Evolutionary conservation across 148 eudicot genomes (phyloP), one percentile per base, ranked within the genome.

Genomic region (Gaultheria prostrata): DNA sequence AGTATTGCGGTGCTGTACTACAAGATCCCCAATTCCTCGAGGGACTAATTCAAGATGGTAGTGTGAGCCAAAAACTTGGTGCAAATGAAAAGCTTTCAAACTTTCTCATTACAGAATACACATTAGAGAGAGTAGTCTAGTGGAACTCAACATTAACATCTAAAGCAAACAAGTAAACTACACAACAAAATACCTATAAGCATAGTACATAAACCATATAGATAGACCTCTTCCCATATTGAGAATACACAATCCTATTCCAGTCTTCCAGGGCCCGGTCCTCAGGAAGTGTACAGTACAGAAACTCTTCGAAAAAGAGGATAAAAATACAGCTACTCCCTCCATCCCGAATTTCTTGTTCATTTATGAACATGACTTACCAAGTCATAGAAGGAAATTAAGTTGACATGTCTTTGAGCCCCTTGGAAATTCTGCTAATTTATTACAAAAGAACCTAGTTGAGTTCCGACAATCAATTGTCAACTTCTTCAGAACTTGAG

Each of bases 401-500:
- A 76, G 79, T 24, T 3, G 79, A 76, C 79, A 46, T 45, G 79
- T 76, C 30, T 4, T 76, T 24, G 79, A 76, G 56, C 54, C 33
- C 56, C 79, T 76, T 48, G 54, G 79, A 24, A 76, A 21, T 49
- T 26, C 17, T 76, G 54, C 28, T 4, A 76, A 3, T 45, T 13
- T 76, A 26, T 48, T 26, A 24, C 79, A 50, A 24, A 46, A 12
- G 26, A 14, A n/a, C 6, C 24, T 20, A 48, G n/a, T 76, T 10
- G 33, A 48, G 28, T n/a, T 7, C 24, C 14, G 32, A 48, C 79
- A 76, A 76, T 76, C 56, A 48, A 76, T 26, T 45, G 79, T 46
- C 79, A 76, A 2, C 71, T 65, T 48, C 79, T 76, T 76, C 79
- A 76, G 28, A 76, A 76, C 79, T 76, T 48, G 15, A 76, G 54